Evolutionary conservation across 441 rosid species (phyloP).

Genomic region (Syzygium malaccense): DNA sequence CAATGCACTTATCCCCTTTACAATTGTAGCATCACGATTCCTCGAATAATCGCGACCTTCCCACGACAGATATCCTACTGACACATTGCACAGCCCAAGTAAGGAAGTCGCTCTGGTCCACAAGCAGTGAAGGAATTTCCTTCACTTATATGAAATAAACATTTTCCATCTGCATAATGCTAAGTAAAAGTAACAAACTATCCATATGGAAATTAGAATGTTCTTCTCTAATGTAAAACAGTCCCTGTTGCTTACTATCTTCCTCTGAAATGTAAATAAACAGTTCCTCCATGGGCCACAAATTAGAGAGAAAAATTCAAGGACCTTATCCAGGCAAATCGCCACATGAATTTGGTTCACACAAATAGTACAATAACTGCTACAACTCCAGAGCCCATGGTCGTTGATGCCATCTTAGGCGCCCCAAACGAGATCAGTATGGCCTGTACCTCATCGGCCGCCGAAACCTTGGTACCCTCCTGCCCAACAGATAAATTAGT

Average conservation of each 20-base stretch:
- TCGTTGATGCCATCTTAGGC: neutral
- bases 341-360: neutral
- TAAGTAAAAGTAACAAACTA: neutral
- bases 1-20: too few species aligned
- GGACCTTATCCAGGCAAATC: neutral
- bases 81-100: neutral
- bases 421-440: conserved; percentile 21
- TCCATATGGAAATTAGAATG: neutral
- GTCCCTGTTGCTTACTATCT: neutral
- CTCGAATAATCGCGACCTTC: neutral
- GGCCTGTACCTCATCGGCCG: conserved; percentile 70
- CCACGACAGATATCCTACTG: neutral
- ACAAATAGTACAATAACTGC: neutral
- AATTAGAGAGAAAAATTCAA: neutral
- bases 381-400: neutral
- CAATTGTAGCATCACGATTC: neutral
- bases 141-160: neutral
- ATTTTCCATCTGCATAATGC: neutral
- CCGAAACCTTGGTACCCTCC: conserved; percentile 75
- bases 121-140: neutral
- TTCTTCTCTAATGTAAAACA: neutral
- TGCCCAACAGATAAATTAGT: conserved; percentile 20
- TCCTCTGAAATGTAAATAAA: neutral
- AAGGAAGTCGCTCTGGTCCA: neutral
- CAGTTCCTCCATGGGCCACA: neutral